Base-by-base conservation (phyloP, 352 stramenopile species). In the Phytopythium vexans region DNA sequence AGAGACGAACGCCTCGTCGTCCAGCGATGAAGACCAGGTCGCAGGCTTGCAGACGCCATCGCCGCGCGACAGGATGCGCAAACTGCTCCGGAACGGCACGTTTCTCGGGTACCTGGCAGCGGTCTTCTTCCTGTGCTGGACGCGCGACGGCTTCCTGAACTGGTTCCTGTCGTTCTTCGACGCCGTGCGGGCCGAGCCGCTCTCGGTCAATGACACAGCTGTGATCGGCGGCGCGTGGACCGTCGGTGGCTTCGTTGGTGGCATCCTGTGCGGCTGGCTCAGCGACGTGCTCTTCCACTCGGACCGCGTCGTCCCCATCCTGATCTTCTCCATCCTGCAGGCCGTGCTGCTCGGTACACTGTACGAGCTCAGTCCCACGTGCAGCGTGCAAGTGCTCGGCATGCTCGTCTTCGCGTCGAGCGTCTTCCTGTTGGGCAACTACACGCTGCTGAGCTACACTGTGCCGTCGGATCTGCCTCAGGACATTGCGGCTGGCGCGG, bases 111-210 rank as follows among this genome's bases (percentile, higher is more conserved):
- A 91, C 44, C 64, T 91, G 16, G 59, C 62, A 6, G 71, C 75
- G 4, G 60, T 91, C n/a, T 91, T 91, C 52, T 89, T 77, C 56
- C 58, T 91, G 0, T 82, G 71, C 54, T 91, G 81, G 81, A 56
- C 67, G 21, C 76, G 75, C 34, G 77, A 88, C 41, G 81, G 77
- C 27, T 86, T 86, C 40, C 72, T 89, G 41, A 91, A 91, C 38
- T 89, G 75, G 81, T 89, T 89, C 55, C 64, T 88, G 34, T 85
- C 81, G 1, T 89, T 86, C 59, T 89, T 91, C 41, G 77, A 91
- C 46, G 68, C 78, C 34, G 81, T 88, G 35, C 77, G 81, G 6
- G 52, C 43, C 1, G 42, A 64, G 5, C 58, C 74, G 8, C 60
- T 91, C 15, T 75, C 73, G 1, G 68, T 66, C 0, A 70, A 65